These are phyloP conservation scores for Mortierella sp. DNA, from an alignment of 371 early-diverging fungal species.

Conservation along the genomic window DNA sequence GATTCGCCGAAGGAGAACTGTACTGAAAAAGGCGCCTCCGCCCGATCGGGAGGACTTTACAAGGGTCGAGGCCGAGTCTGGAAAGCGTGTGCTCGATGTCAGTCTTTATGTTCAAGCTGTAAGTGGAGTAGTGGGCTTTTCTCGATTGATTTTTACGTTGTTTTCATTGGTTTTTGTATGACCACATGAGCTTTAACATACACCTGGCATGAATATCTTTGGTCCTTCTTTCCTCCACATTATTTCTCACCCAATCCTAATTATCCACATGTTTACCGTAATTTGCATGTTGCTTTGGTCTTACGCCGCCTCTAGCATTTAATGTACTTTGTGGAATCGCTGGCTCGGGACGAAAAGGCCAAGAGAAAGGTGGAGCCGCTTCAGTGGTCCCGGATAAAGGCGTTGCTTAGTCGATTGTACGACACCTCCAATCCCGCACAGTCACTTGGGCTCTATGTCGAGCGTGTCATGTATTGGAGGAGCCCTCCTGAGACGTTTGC, in stretches of 20 bases:
- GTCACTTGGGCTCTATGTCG: constrained; percentile 44
- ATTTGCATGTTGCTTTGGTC: neutral
- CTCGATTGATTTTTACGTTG: neutral
- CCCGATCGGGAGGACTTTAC: constrained; percentile 47
- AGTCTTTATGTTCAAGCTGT: constrained; percentile 42
- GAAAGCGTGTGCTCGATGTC: constrained; percentile 45
- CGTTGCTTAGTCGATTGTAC: constrained; percentile 47
- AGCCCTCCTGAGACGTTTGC: constrained; percentile 47
- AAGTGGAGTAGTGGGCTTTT: constrained; percentile 13
- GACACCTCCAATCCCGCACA: constrained; percentile 48
- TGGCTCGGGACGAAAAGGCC: constrained; percentile 50
- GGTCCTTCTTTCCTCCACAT: neutral
- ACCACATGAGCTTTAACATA: neutral
- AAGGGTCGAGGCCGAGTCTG: constrained; percentile 40
- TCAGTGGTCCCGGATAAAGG: constrained; percentile 43
- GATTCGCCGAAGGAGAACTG: constrained; percentile 51
- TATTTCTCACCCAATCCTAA: neutral
- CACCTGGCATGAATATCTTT: neutral
- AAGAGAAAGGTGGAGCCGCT: constrained; percentile 32
- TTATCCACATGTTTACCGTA: neutral
- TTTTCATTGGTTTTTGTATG: constrained; percentile 1
- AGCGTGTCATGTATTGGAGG: constrained; percentile 49
- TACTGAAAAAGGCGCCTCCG: constrained; percentile 17
- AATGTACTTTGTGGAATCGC: constrained; percentile 41
- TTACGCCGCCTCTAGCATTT: constrained; percentile 15